Base-by-base conservation (phyloP, 1,284 basidiomycete species). In the Naganishia sp. region DNA sequence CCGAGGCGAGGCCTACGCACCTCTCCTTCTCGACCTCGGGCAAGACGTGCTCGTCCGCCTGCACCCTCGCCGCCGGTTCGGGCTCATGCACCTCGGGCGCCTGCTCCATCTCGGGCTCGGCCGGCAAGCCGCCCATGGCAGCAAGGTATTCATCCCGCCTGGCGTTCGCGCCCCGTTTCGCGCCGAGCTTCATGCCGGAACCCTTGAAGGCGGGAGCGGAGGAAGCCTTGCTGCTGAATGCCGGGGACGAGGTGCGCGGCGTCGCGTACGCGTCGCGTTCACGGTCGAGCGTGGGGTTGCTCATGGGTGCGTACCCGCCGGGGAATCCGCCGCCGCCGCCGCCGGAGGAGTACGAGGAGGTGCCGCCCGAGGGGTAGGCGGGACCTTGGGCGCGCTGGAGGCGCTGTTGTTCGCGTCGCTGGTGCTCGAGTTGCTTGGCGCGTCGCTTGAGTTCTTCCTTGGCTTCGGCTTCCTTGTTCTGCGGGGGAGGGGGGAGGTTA, bases 391-490 rank as follows among this genome's bases (percentile, higher is more conserved):
- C 69, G 66, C 80, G 80, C 21, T 80, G 78, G n/a, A 91, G 86
- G 67, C 87, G 84, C 72, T 94, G 91, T 78, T 94, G 92, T 77
- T 96, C 94, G 54, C 95, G 85, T 49, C 95, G 87, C 78, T 99
- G 96, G 87, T 97, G 91, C 79, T 99, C 96, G 72, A 99, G 88
- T 78, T 98, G 94, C 79, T 97, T 96, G 3, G 96, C 95, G 48
- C 95, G 88, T 60, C 96, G 88, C 80, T 98, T 99, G 76, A 99
- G 89, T 78, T 98, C 96, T 79, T 99, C 96, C 80, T 99, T 99
- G 4, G 96, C 96, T 77, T 99, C 96, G 25, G 93, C 92, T 81
- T 99, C 95, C 82, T 99, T 99, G 84, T 99, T 99, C 87, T 93
- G 74, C 69, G 18, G 45, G 11, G 36, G 10, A n/a, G 3, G 52